Percentiles rank a stretch among this genome's conserved stretches.
phyloP scores from a whole-genome alignment of 176 grass and related monocot species.

The Coix lacrymajobi region DNA sequence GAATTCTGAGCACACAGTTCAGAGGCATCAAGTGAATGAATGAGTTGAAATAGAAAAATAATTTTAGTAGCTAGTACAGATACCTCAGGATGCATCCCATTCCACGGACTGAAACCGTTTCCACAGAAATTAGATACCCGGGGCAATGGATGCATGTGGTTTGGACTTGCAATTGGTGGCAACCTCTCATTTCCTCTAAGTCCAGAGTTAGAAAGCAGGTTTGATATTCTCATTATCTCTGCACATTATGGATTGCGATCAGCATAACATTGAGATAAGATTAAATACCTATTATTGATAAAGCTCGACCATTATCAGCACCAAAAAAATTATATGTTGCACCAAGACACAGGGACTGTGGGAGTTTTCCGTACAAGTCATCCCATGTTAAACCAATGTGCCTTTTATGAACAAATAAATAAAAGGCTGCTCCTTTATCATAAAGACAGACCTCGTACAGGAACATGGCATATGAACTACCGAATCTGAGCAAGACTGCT shows the following conservation, averaged over 20 bases:
- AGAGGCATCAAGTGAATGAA: neutral
- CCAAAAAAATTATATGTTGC: neutral
- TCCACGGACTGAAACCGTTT: conserved; percentile 51
- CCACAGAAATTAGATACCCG: conserved; percentile 43
- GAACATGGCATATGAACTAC: neutral
- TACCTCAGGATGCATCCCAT: conserved; percentile 54
- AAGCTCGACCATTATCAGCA: neutral
- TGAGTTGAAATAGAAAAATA: neutral
- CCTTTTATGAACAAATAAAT: conserved; percentile 16
- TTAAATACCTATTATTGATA: neutral
- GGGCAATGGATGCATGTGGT: conserved; percentile 43
- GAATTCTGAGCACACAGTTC: neutral
- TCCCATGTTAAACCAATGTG: neutral
- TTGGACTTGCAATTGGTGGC: conserved; percentile 40
- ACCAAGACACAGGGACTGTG: neutral
- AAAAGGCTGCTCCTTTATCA: conserved; percentile 10
- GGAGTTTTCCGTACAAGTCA: neutral
- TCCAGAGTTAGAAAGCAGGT: conserved; percentile 44
- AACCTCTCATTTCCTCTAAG: conserved; percentile 42
- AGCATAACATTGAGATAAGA: neutral
- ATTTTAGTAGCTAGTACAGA: neutral
- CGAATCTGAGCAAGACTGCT: conserved; percentile 16
- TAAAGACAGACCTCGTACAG: conserved; percentile 1
- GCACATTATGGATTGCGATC: neutral
- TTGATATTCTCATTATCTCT: conserved; percentile 69